A percentile compares a stretch with the other conserved stretches of the same genome.
Evolutionary conservation across 169 alveolate genomes (phyloP).

Genomic region (Plasmodium vinckei): DNA sequence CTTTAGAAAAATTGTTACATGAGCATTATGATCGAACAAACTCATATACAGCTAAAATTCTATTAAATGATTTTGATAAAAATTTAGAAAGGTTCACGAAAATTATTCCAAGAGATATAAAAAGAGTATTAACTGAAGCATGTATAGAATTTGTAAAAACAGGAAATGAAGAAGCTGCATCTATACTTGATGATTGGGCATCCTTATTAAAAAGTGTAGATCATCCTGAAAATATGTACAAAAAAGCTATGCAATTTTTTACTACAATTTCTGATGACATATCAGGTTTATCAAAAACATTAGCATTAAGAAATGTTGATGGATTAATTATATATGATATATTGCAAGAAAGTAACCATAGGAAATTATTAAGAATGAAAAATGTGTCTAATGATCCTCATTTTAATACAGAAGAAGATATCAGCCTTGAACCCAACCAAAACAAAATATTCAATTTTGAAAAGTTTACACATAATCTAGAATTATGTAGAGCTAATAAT

Average conservation of each 20-base stretch:
- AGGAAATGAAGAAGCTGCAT: constrained; percentile 79
- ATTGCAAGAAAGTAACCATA: constrained; percentile 26
- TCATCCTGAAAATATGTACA: constrained; percentile 76
- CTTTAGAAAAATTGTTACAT: constrained; percentile 74
- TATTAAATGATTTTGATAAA: constrained; percentile 60
- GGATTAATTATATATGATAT: constrained; percentile 68
- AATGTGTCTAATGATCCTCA: background rate
- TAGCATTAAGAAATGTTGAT: constrained; percentile 69
- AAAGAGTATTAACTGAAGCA: constrained; percentile 79
- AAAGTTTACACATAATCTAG: constrained; percentile 55
- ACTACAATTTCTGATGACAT: constrained; percentile 70
- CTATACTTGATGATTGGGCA: constrained; percentile 79
- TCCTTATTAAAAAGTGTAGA: constrained; percentile 70
- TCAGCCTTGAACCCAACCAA: background rate
- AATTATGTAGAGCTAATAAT: constrained; percentile 58
- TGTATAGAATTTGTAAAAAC: constrained; percentile 79
- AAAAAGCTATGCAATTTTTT: constrained; percentile 75
- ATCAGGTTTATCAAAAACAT: constrained; percentile 54
- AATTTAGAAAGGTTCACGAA: constrained; percentile 70
- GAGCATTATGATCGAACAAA: constrained; percentile 79
- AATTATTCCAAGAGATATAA: constrained; percentile 79
- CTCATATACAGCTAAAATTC: constrained; percentile 76
- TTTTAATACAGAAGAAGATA: background rate
- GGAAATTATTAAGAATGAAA: constrained; percentile 29
- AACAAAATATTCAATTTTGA: constrained; percentile 46